These are phyloP conservation scores for Abortiporus biennis DNA, from an alignment of 1,284 basidiomycete genomes.

Conservation along the genomic window DNA sequence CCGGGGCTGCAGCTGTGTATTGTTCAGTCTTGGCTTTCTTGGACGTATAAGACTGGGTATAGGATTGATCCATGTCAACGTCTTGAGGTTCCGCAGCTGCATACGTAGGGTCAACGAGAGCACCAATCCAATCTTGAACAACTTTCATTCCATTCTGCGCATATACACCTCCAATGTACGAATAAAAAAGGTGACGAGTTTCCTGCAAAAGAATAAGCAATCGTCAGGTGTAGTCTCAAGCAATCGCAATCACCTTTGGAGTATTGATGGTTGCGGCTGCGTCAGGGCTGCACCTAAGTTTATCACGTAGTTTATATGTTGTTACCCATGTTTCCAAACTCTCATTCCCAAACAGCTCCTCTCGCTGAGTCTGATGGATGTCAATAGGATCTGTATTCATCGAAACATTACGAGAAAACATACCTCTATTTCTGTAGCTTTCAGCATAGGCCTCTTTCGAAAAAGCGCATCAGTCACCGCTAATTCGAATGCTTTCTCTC, in stretches of 20 bases:
- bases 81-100: conserved; percentile 18
- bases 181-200: conserved; percentile 49
- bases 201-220: conserved; percentile 37
- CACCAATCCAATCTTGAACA: conserved; percentile 54
- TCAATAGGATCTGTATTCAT: conserved; percentile 12
- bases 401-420: conserved; percentile 14
- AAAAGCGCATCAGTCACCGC: conserved; percentile 47
- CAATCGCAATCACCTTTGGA: too few relatives aligned
- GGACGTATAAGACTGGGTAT: conserved; percentile 13
- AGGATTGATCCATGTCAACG: conserved; percentile 16
- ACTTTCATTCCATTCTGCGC: conserved; percentile 43
- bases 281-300: conserved; percentile 48
- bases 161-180: conserved; percentile 64
- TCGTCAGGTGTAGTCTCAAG: conserved; percentile 11
- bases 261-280: conserved; percentile 24
- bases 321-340: conserved; percentile 53
- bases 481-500: conserved; percentile 43
- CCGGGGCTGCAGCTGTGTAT: conserved; percentile 11
- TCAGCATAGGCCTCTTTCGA: conserved; percentile 45
- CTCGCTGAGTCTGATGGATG: conserved; percentile 21
- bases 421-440: conserved; percentile 44
- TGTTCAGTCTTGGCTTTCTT: conserved; percentile 23
- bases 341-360: conserved; percentile 33
- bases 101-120: conserved; percentile 40
- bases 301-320: conserved; percentile 49